Evolutionary conservation across 2,329 filamentous ascomycete species (phyloP).

Genomic region (Penicillium oxalicum): DNA sequence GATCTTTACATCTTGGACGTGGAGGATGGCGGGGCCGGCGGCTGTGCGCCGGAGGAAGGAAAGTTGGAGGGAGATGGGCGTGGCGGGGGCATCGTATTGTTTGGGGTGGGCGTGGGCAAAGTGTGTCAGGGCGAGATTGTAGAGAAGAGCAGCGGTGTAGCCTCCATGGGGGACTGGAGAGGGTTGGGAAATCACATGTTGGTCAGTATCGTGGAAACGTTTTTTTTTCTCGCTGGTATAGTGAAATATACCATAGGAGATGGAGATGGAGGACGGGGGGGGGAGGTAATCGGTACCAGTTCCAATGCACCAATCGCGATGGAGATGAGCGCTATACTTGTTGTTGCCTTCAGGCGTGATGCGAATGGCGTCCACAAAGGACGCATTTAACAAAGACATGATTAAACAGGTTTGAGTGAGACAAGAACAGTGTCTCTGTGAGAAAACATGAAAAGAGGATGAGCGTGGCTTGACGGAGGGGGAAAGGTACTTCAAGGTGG

Average conservation of each 20-base stretch:
- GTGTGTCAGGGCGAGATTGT: constrained; percentile 54
- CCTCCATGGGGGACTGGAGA: constrained; percentile 64
- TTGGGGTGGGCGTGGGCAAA: constrained; percentile 54
- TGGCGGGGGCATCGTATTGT: constrained; percentile 44
- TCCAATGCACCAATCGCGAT: constrained; percentile 60
- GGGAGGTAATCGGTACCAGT: constrained; percentile 41
- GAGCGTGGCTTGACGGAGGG: too few species aligned
- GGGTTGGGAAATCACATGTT: not conserved
- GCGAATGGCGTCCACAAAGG: constrained; percentile 35
- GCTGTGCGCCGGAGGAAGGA: constrained; percentile 61
- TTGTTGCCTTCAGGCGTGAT: constrained; percentile 43
- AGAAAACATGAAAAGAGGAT: too few species aligned
- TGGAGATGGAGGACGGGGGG: too few species aligned
- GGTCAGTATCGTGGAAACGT: constrained; percentile 5
- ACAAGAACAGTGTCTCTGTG: too few species aligned
- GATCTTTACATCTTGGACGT: constrained; percentile 58
- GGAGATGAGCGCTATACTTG: constrained; percentile 53
- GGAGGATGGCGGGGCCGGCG: constrained; percentile 51
- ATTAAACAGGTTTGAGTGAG: constrained; percentile 3
- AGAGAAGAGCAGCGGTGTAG: constrained; percentile 59
- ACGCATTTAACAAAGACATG: constrained; percentile 20
- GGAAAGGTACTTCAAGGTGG: too few species aligned
- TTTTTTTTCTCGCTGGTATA: constrained; percentile 1
- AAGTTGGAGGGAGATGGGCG: constrained; percentile 59
- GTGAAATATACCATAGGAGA: too few species aligned